Conservation (phyloP, 2,329 filamentous ascomycete genomes). For the Ophiostoma montium region DNA sequence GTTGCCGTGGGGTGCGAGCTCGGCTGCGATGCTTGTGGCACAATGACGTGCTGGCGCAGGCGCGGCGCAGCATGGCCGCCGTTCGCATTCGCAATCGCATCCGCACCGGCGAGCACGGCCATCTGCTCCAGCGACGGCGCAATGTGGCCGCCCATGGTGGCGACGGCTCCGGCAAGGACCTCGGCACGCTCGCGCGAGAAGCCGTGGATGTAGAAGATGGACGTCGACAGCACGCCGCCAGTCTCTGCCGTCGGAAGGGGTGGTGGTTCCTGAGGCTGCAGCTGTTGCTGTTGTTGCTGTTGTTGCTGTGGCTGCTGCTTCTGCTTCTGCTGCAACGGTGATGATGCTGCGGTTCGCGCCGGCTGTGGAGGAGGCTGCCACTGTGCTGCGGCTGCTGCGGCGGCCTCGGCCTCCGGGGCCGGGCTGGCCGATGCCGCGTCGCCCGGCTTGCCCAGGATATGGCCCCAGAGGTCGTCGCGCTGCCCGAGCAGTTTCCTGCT, state of each 20-base stretch:
- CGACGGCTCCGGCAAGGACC: slow-evolving; percentile 32
- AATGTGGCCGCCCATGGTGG: slow-evolving; percentile 32
- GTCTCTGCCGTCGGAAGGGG: background rate
- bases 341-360: background rate
- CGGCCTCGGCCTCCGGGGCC: background rate
- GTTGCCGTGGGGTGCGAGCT: slow-evolving; percentile 28
- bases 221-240: slow-evolving; percentile 30
- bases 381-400: background rate
- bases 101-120: slow-evolving; percentile 17
- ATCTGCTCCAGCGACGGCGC: slow-evolving; percentile 29
- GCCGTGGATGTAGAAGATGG: slow-evolving; percentile 45
- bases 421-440: background rate
- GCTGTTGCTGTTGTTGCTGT: background rate
- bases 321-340: too few species aligned
- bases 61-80: slow-evolving; percentile 10
- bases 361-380: background rate
- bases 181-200: slow-evolving; percentile 39
- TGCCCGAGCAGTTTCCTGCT: slow-evolving; percentile 73
- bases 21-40: slow-evolving; percentile 37
- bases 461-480: slow-evolving; percentile 75
- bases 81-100: slow-evolving; percentile 1
- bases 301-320: background rate
- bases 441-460: slow-evolving; percentile 50
- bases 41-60: slow-evolving; percentile 34
- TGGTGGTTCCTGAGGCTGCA: background rate